Evolutionary conservation across 169 alveolate species (phyloP).

Genomic region (Plasmodium relictum): DNA sequence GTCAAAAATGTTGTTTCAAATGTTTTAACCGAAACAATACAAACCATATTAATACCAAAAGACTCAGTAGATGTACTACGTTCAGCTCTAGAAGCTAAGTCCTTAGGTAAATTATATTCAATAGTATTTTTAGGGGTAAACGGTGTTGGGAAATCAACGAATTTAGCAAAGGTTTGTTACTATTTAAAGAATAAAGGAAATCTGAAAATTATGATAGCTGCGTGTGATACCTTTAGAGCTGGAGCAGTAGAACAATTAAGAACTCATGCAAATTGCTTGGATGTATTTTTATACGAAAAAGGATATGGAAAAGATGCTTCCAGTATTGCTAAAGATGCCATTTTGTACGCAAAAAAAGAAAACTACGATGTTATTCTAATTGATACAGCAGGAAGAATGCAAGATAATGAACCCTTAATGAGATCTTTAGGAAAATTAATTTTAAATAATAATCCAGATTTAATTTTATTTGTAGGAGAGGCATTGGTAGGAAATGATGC

Average conservation of each 20-base stretch:
- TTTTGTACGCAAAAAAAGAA: conserved; percentile 92
- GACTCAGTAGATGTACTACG: conserved; percentile 91
- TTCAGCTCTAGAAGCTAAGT: conserved; percentile 93
- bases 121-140: conserved; percentile 98
- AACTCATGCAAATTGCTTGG: conserved; percentile 96
- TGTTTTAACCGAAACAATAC: conserved; percentile 89
- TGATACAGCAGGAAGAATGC: conserved; percentile 99
- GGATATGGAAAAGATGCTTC: conserved; percentile 99
- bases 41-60: conserved; percentile 93
- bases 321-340: conserved; percentile 96
- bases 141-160: conserved; percentile 99
- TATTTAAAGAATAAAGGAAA: conserved; percentile 95
- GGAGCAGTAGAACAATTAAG: conserved; percentile 99
- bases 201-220: conserved; percentile 96
- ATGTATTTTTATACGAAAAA: conserved; percentile 96
- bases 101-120: conserved; percentile 93
- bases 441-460: conserved; percentile 97
- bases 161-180: conserved; percentile 98
- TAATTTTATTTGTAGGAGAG: conserved; percentile 99
- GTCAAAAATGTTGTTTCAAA: conserved; percentile 90
- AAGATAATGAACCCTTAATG: conserved; percentile 99
- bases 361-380: conserved; percentile 97
- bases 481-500: conserved; percentile 99
- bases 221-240: conserved; percentile 99
- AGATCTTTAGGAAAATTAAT: conserved; percentile 97